Percentiles rank a stretch among this genome's conserved stretches.
These are phyloP conservation scores for Eucalyptus lansdowneana DNA, from an alignment of 345 rosid species.

Conservation along the genomic window DNA sequence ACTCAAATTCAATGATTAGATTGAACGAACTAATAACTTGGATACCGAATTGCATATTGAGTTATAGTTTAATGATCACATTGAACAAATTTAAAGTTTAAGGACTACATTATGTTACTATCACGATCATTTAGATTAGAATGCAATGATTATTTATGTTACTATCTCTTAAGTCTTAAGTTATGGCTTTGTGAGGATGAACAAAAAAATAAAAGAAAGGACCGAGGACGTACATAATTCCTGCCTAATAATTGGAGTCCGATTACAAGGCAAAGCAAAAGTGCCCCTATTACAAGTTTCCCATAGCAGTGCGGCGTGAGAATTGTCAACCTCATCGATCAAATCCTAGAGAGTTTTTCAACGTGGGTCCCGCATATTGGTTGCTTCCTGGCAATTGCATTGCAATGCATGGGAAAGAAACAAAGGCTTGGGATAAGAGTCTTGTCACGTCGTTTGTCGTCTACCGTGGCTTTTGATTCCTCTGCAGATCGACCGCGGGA, in stretches of 20 bases:
- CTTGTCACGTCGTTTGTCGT: background rate
- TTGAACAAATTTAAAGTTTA: too few relatives aligned
- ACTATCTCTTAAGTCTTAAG: background rate
- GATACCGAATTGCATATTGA: rapidly evolving
- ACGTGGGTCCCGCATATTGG: background rate
- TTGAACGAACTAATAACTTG: too few relatives aligned
- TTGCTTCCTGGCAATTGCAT: background rate
- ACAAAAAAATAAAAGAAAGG: too few relatives aligned
- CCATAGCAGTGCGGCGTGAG: background rate
- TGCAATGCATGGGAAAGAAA: background rate
- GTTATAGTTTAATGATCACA: too few relatives aligned
- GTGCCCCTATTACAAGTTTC: background rate
- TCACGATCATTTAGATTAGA: too few relatives aligned
- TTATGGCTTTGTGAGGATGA: background rate
- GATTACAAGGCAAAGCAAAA: background rate
- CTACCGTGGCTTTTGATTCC: background rate
- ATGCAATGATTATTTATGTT: too few relatives aligned
- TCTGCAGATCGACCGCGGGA: background rate
- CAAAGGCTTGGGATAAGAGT: background rate
- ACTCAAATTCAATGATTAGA: rapidly evolving
- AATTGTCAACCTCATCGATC: background rate
- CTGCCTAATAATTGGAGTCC: background rate
- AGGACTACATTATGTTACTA: rapidly evolving
- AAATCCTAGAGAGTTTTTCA: background rate
- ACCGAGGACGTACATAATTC: background rate